phyloP scores from a whole-genome alignment of 345 rosid genomes.

The Lepidium aucheri region DNA sequence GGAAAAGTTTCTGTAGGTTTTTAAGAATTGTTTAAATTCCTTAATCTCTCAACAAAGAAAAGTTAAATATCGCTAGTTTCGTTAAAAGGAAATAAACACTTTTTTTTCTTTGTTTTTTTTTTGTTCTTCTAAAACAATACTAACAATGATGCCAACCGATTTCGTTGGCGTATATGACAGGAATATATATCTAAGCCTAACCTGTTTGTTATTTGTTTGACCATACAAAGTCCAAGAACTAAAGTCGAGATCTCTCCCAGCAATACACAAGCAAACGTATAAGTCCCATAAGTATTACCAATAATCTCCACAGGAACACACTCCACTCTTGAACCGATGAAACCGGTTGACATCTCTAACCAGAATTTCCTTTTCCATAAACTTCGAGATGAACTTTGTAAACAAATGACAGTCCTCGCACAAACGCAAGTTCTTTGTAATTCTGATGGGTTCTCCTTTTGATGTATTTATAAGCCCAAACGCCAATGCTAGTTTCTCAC shows the following conservation, averaged over 20 bases:
- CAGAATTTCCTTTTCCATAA: constrained; percentile 59
- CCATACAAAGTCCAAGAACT: neutral
- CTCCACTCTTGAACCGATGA: constrained; percentile 72
- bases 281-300: constrained; percentile 35
- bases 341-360: constrained; percentile 83
- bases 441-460: constrained; percentile 60
- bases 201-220: constrained; percentile 1
- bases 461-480: constrained; percentile 68
- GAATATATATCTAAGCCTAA: neutral
- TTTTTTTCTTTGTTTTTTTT: neutral
- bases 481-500: constrained; percentile 79
- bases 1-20: neutral
- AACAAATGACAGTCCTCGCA: constrained; percentile 88
- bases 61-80: no score
- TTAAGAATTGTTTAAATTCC: no score
- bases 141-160: constrained; percentile 21
- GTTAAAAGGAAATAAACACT: neutral
- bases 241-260: constrained; percentile 8
- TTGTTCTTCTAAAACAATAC: neutral
- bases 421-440: constrained; percentile 75
- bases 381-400: constrained; percentile 73
- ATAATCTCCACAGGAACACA: constrained; percentile 84
- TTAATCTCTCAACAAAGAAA: no score
- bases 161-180: constrained; percentile 9
- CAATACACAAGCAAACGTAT: constrained; percentile 20